Evolutionary conservation across 345 rosid genomes (phyloP).

Genomic region (Eucalyptus curtisii): DNA sequence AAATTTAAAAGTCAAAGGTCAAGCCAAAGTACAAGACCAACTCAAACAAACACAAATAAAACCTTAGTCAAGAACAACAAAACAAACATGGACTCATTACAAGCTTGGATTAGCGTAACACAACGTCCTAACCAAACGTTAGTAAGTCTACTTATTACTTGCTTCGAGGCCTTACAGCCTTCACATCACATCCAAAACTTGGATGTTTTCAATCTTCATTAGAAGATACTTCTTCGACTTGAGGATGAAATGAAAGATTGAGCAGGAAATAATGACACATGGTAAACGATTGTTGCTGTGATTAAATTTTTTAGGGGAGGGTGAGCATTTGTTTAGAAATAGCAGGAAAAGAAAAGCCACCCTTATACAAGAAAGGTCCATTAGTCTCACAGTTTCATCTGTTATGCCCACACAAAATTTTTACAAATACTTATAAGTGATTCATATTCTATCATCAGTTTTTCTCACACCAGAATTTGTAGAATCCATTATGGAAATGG

Average conservation of each 20-base stretch:
- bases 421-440: not conserved
- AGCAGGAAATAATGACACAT: not conserved
- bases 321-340: not conserved
- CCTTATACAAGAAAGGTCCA: not conserved
- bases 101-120: too few relatives aligned
- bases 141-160: not conserved
- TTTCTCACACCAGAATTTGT: not conserved
- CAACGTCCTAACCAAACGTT: too few relatives aligned
- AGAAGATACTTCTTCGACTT: not conserved
- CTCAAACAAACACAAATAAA: too few relatives aligned
- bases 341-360: not conserved
- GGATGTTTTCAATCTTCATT: not conserved
- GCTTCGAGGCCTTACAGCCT: slow-evolving; percentile 41
- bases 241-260: not conserved
- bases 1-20: too few relatives aligned
- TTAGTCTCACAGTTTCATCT: not conserved
- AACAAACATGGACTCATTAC: too few relatives aligned
- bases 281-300: not conserved
- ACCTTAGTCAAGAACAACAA: too few relatives aligned
- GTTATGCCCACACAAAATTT: not conserved
- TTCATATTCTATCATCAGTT: not conserved
- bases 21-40: too few relatives aligned
- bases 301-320: not conserved
- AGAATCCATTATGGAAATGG: not conserved
- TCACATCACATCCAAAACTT: not conserved